phyloP scores from a whole-genome alignment of 306 rosid genomes.

The Acacia melanoxylon region DNA sequence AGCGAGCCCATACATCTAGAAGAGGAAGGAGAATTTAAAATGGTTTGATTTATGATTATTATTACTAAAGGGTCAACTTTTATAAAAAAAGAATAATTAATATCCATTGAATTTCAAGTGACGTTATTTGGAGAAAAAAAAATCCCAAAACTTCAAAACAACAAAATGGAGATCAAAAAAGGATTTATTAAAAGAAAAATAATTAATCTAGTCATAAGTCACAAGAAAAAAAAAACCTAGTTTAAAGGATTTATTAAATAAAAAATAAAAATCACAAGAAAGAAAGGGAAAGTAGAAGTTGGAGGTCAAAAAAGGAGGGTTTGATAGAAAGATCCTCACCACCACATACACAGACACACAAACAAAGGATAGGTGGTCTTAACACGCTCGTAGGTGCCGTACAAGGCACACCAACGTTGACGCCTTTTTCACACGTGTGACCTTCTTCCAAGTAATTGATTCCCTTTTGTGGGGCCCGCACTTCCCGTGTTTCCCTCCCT shows the following conservation, averaged over 20 bases:
- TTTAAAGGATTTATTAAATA: no score
- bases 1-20: no score
- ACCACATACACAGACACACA: background rate
- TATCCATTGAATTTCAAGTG: background rate
- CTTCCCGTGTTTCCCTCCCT: background rate
- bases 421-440: conserved; percentile 4
- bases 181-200: no score
- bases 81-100: background rate
- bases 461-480: background rate
- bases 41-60: background rate
- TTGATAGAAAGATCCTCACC: background rate
- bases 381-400: background rate
- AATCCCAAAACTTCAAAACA: background rate
- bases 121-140: background rate
- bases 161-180: no score
- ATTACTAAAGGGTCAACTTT: background rate
- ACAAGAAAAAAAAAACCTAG: no score
- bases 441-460: background rate
- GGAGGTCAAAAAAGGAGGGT: background rate
- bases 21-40: no score
- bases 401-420: conserved; percentile 15
- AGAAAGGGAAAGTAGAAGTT: background rate
- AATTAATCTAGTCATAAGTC: background rate
- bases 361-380: no score
- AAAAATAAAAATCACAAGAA: background rate